Percentiles rank a stretch among this genome's conserved stretches.
Conservation (phyloP, 148 eudicot genomes). For the Dysphania ambrosioides region DNA sequence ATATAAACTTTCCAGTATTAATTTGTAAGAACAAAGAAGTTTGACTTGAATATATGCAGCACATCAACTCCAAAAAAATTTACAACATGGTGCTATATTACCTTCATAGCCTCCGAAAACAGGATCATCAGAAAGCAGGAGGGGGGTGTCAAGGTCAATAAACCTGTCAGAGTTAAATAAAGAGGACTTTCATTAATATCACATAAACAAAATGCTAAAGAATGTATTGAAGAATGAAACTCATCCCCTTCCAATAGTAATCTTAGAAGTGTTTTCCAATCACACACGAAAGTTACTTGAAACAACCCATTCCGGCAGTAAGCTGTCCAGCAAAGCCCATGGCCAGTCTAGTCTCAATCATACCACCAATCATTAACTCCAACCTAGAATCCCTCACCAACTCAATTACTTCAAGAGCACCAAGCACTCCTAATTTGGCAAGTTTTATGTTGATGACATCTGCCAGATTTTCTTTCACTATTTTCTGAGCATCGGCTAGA, state of each 20-base stretch:
- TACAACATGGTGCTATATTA: conserved; percentile 14
- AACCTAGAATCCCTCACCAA: conserved; percentile 58
- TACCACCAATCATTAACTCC: conserved; percentile 89
- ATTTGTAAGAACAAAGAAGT: background rate
- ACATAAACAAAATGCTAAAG: background rate
- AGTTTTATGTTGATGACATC: conserved; percentile 82
- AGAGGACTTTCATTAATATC: background rate
- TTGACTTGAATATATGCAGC: background rate
- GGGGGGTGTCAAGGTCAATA: conserved; percentile 81
- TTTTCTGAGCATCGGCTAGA: conserved; percentile 61
- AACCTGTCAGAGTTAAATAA: conserved; percentile 42
- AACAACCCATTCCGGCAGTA: conserved; percentile 92
- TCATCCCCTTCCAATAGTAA: background rate
- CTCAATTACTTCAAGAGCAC: conserved; percentile 72
- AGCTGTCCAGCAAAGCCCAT: conserved; percentile 97
- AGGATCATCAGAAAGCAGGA: conserved; percentile 80
- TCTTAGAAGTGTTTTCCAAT: background rate
- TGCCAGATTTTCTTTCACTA: conserved; percentile 58
- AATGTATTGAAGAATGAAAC: background rate
- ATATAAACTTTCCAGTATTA: conserved; percentile 1
- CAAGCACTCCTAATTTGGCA: conserved; percentile 79
- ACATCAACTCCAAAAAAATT: background rate
- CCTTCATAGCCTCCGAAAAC: conserved; percentile 86
- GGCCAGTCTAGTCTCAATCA: conserved; percentile 93
- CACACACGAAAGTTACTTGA: conserved; percentile 30